phyloP scores from a whole-genome alignment of 192 early-diverging fungal species.

The Gigaspora rosea region DNA sequence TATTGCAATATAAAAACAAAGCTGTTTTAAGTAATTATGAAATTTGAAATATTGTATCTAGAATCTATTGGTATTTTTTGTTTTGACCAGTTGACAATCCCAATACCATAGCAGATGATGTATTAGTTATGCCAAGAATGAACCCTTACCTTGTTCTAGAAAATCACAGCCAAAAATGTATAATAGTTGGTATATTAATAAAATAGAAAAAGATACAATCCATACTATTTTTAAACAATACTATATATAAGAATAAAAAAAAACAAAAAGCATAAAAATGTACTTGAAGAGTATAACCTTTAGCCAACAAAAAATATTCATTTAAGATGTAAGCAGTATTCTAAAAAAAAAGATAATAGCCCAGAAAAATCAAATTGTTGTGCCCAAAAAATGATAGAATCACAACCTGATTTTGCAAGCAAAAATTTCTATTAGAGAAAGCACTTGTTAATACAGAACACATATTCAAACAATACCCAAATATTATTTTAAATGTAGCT shows the following conservation, averaged over 20 bases:
- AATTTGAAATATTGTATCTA: conserved; percentile 33
- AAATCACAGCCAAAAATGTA: too few relatives aligned
- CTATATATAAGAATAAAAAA: conserved; percentile 12
- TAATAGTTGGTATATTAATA: background rate
- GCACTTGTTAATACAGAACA: conserved; percentile 11
- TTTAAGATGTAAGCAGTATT: too few relatives aligned
- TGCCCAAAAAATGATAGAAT: conserved; percentile 7
- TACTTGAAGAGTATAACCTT: too few relatives aligned
- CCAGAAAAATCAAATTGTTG: background rate
- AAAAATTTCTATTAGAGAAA: conserved; percentile 22
- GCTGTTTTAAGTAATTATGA: conserved; percentile 23
- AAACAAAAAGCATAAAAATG: conserved; percentile 35
- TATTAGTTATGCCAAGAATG: too few relatives aligned
- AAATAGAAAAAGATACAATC: conserved; percentile 12
- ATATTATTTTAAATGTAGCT: background rate
- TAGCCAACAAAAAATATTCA: too few relatives aligned
- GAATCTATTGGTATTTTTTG: too few relatives aligned
- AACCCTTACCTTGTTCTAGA: too few relatives aligned
- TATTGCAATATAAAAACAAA: background rate
- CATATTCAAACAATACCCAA: conserved; percentile 26
- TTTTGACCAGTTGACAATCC: too few relatives aligned
- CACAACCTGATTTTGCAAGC: conserved; percentile 19
- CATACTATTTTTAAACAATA: conserved; percentile 35
- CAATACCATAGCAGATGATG: too few relatives aligned
- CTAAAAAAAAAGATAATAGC: background rate